Percentiles rank a stretch among this genome's conserved stretches.
phyloP scores from a whole-genome alignment of 768 basidiomycete species.

The Clitopilus hobsonii region DNA sequence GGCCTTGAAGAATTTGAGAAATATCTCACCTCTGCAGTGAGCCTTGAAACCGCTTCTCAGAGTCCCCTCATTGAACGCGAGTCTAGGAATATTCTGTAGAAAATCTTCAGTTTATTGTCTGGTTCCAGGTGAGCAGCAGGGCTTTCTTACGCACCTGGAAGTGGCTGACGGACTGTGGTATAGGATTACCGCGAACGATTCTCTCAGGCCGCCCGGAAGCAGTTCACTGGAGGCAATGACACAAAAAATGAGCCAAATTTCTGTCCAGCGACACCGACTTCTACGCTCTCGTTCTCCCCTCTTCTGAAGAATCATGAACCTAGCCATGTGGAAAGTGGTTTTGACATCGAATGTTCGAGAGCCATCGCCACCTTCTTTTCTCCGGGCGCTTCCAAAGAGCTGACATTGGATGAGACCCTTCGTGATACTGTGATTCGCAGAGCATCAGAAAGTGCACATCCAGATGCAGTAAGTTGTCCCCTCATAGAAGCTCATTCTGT shows the following conservation, averaged over 20 bases:
- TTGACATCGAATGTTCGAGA: constrained; percentile 22
- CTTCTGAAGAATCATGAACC: constrained; percentile 11
- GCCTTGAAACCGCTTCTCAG: constrained; percentile 10
- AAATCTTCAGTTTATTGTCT: constrained; percentile 30
- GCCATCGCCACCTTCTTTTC: constrained; percentile 26
- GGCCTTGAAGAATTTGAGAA: constrained; percentile 25
- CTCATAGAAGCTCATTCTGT: not conserved
- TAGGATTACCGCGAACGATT: no score
- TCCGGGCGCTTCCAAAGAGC: constrained; percentile 23
- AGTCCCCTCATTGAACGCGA: constrained; percentile 14
- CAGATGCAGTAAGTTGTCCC: constrained; percentile 23
- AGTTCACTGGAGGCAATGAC: no score
- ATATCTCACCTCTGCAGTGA: constrained; percentile 20
- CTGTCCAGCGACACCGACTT: constrained; percentile 8
- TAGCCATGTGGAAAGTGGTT: constrained; percentile 10
- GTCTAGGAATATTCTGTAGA: constrained; percentile 25
- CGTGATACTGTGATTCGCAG: constrained; percentile 23
- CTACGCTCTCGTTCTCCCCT: constrained; percentile 7
- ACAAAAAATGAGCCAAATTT: no score
- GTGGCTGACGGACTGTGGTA: no score
- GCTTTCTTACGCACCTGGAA: constrained; percentile 15
- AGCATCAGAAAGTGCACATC: constrained; percentile 26
- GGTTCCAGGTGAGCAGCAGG: constrained; percentile 21
- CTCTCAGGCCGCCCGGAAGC: no score
- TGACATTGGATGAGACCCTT: constrained; percentile 18